These are phyloP conservation scores for Apiospora marii DNA, from an alignment of 2,329 filamentous ascomycete species.

Conservation along the genomic window DNA sequence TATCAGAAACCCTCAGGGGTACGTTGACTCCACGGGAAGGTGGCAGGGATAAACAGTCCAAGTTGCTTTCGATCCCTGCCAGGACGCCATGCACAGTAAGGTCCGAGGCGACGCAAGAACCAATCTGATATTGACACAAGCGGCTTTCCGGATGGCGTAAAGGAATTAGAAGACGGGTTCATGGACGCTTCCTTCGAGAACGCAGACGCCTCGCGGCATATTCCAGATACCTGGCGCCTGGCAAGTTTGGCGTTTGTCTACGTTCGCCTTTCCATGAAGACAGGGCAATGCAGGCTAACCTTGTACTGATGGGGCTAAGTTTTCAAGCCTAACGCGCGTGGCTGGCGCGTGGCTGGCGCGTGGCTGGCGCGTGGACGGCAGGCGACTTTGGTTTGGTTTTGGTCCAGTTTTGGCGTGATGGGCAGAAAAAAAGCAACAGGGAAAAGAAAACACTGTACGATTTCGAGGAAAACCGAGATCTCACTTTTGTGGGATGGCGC, in stretches of 20 bases:
- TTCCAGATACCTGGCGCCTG: not conserved
- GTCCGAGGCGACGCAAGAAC: conserved; percentile 2
- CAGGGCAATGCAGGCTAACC: not conserved
- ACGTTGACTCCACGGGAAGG: conserved; percentile 16
- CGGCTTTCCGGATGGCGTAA: not conserved
- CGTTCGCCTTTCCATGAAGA: not conserved
- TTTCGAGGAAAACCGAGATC: conserved; percentile 18
- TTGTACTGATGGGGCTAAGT: not conserved
- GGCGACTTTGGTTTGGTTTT: conserved; percentile 6
- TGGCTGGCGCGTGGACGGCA: conserved; percentile 22
- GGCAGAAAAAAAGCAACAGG: not conserved
- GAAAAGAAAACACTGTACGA: conserved; percentile 1
- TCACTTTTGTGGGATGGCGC: conserved; percentile 7
- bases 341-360: conserved; percentile 22
- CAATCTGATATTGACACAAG: not conserved
- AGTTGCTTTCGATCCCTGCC: conserved; percentile 12
- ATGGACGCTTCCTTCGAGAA: not conserved
- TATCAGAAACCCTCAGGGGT: conserved; percentile 21
- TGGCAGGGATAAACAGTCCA: conserved; percentile 15
- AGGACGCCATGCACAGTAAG: conserved; percentile 3
- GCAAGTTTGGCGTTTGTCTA: not conserved
- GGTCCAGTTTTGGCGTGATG: conserved; percentile 9
- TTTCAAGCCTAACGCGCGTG: conserved; percentile 9
- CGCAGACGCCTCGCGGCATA: too few species aligned
- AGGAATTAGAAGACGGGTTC: not conserved